Conservation (phyloP, 2,329 filamentous ascomycete species). For the Aquanectria penicillioides region DNA sequence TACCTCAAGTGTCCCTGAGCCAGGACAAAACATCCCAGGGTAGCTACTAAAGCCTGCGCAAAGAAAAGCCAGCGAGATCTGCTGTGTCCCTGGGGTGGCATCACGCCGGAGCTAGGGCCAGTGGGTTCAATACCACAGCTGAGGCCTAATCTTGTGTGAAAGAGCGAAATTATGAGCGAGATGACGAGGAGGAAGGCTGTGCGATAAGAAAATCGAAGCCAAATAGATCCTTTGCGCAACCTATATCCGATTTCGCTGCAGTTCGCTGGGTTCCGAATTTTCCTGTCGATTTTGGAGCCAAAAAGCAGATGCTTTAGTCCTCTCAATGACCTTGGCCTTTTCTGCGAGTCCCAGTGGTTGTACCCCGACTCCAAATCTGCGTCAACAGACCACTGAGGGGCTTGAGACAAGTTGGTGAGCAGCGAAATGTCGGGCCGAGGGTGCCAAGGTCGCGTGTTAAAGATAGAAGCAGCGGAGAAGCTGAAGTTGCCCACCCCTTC, state of each 20-base stretch:
- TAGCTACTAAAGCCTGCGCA: constrained; percentile 21
- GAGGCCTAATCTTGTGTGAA: constrained; percentile 18
- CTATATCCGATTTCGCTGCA: constrained; percentile 31
- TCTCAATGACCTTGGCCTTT: neutral
- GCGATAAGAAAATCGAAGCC: neutral
- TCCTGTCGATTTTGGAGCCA: constrained; percentile 35
- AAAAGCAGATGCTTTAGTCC: constrained; percentile 5
- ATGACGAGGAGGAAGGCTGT: constrained; percentile 22
- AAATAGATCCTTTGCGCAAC: neutral
- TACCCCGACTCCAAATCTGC: constrained; percentile 6
- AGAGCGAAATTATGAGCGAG: constrained; percentile 19
- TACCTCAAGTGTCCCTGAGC: constrained; percentile 37
- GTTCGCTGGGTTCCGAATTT: constrained; percentile 28
- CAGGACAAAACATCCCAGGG: constrained; percentile 26
- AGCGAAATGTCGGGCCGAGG: neutral
- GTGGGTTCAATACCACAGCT: neutral
- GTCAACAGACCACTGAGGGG: too few species aligned
- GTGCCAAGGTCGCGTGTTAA: neutral
- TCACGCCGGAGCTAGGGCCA: neutral
- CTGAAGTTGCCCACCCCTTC: neutral
- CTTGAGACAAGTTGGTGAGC: neutral
- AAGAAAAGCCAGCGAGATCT: constrained; percentile 13
- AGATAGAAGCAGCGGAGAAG: neutral
- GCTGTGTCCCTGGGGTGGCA: neutral
- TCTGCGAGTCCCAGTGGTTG: neutral